Percentiles rank a stretch among this genome's conserved stretches.
Conservation (phyloP, 2,329 filamentous ascomycete species). For the Rutstroemia sp. region DNA sequence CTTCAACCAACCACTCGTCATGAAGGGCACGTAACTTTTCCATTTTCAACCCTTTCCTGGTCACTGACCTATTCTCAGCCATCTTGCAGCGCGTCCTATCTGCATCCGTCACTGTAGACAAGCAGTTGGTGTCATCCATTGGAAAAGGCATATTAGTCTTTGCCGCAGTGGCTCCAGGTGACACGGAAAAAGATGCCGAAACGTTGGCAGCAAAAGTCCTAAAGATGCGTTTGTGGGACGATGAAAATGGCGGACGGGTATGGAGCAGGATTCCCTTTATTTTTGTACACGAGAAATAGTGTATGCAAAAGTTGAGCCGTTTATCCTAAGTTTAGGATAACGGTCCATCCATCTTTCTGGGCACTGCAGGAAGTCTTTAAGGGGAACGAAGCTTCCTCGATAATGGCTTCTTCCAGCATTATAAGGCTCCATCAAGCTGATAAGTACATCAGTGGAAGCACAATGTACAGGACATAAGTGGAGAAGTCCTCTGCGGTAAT, state of each 20-base stretch:
- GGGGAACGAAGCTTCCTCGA: too few species aligned
- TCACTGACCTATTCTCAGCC: slow-evolving; percentile 44
- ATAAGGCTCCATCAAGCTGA: not conserved
- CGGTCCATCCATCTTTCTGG: too few species aligned
- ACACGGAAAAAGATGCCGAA: slow-evolving; percentile 83
- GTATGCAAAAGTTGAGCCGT: too few species aligned
- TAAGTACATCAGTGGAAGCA: slow-evolving; percentile 66
- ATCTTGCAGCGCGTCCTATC: slow-evolving; percentile 91
- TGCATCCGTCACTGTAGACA: slow-evolving; percentile 91
- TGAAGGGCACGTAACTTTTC: slow-evolving; percentile 31
- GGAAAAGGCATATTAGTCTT: slow-evolving; percentile 85
- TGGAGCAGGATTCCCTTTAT: slow-evolving; percentile 5
- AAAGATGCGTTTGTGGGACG: slow-evolving; percentile 80
- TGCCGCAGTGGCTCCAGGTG: slow-evolving; percentile 82
- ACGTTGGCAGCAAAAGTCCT: slow-evolving; percentile 76
- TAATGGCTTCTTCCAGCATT: not conserved
- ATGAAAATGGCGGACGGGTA: slow-evolving; percentile 28
- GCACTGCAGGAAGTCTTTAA: too few species aligned
- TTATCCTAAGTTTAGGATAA: too few species aligned
- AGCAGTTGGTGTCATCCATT: slow-evolving; percentile 82
- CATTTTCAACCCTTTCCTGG: slow-evolving; percentile 6
- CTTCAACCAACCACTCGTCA: slow-evolving; percentile 5
- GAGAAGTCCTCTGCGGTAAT: slow-evolving; percentile 88
- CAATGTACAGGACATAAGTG: slow-evolving; percentile 78
- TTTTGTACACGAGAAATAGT: not conserved